Evolutionary conservation across 306 rosid species (phyloP).

Genomic region (Cyamopsis tetragonoloba): DNA sequence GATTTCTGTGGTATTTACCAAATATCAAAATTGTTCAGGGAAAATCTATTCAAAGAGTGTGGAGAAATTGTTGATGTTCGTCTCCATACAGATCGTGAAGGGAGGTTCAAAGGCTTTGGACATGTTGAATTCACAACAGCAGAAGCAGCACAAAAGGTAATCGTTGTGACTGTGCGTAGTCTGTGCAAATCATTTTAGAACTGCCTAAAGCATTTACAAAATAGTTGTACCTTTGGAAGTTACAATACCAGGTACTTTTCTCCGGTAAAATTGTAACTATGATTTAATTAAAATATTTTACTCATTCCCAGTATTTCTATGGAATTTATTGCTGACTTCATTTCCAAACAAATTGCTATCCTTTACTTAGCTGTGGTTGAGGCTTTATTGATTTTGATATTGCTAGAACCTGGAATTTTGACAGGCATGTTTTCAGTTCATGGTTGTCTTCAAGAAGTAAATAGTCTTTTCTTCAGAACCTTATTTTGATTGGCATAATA

Average conservation of each 20-base stretch:
- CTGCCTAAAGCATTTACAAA: background rate
- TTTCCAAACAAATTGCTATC: background rate
- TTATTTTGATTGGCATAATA: background rate
- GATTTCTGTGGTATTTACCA: background rate
- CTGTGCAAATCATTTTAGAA: background rate
- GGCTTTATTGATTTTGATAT: background rate
- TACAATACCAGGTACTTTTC: background rate
- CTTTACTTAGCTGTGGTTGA: background rate
- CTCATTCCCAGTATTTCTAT: background rate
- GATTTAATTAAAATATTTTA: background rate
- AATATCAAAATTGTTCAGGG: slow-evolving; percentile 40
- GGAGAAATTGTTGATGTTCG: slow-evolving; percentile 67
- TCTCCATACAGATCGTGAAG: slow-evolving; percentile 41
- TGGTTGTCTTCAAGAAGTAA: background rate
- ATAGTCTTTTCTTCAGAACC: background rate
- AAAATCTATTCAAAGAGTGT: slow-evolving; percentile 54
- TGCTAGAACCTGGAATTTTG: background rate
- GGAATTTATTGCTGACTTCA: background rate
- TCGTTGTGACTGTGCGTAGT: slow-evolving; percentile 14
- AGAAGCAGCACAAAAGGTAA: slow-evolving; percentile 60
- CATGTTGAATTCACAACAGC: slow-evolving; percentile 69
- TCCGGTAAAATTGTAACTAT: background rate
- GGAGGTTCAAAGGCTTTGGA: slow-evolving; percentile 67
- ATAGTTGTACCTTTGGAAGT: background rate
- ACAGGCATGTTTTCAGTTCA: background rate